These are phyloP conservation scores for Blastobotrys proliferans DNA, from an alignment of 1,139 yeast genomes.

Conservation along the genomic window DNA sequence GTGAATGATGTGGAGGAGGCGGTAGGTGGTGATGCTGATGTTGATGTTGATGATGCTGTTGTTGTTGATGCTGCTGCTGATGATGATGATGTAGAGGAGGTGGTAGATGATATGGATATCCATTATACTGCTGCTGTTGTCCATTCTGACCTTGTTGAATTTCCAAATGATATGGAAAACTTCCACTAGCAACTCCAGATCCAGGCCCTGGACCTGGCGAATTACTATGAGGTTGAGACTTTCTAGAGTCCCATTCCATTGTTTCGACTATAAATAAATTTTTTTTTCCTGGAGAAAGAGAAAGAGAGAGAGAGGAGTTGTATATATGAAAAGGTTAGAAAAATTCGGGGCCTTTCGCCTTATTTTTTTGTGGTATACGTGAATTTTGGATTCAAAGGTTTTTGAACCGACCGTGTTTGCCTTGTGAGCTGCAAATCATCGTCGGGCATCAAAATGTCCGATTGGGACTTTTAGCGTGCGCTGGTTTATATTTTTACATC, in stretches of 20 bases:
- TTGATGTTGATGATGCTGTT: neutral
- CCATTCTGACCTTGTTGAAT: neutral
- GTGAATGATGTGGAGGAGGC: neutral
- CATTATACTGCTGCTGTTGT: neutral
- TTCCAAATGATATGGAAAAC: constrained; percentile 1
- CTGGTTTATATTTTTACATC: too few relatives aligned
- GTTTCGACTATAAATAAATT: too few relatives aligned
- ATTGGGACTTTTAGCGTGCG: too few relatives aligned
- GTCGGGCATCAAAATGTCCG: neutral
- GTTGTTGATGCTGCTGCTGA: neutral
- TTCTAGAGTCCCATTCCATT: constrained; percentile 4
- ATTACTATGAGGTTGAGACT: neutral
- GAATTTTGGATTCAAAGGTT: too few relatives aligned
- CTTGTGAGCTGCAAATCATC: neutral
- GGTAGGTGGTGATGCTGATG: neutral
- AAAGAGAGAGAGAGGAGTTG: neutral
- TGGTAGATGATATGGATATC: neutral
- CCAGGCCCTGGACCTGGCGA: neutral
- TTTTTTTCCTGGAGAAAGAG: neutral
- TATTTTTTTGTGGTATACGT: too few relatives aligned
- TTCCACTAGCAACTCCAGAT: neutral
- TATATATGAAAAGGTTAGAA: neutral
- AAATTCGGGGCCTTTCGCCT: too few relatives aligned
- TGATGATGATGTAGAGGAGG: neutral
- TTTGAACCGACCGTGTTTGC: neutral